Base-by-base conservation (phyloP, 106 monocot species). In the Acorus gramineus region DNA sequence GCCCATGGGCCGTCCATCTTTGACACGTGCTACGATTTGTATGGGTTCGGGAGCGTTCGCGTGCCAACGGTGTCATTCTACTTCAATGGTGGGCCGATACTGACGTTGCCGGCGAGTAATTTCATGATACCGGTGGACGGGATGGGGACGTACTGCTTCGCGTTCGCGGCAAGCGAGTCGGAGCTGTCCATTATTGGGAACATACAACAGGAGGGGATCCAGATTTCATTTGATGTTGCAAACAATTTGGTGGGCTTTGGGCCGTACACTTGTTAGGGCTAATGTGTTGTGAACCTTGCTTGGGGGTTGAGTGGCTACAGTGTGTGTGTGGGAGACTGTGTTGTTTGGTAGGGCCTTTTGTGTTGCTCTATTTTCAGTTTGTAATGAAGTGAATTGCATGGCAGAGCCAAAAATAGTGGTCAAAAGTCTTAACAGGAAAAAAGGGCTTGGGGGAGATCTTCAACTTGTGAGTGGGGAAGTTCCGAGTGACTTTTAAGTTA, bases 121-220 rank as follows among this genome's bases (percentile, higher is more conserved):
- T 76, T 83, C 44, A 13, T 90, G 59, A 79, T 90, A 6, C 86
- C 86, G 52, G 90, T 90, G 64, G 83, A 83, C 68, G 80, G 74
- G 4, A 44, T 7, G 10, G 89, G 82, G 9, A 81, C 73, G 0
- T 90, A 62, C 56, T 90, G 90, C 71, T 77, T 90, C 7, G 90
- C 90, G 0, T 86, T 90, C 65, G 86, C 90, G 8, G 56, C 80
- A 6, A 76, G 83, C 3, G 11, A 61, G 6, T 66, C 71, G 6
- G 78, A 69, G 11, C 46, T 86, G 11, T 70, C 83, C 13, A 90
- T 90, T 10, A 4, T 90, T 52, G 90, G 90, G 52, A 90, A 90
- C 28, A 81, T 90, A 4, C 90, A 86, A 65, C 90, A 90, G 66
- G 78, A 86, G 65, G 90, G 90, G 28, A 90, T 90, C 11, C 90